Evolutionary conservation across 805 yeast species (phyloP).

Genomic region (Wickerhamomyces mucosus): DNA sequence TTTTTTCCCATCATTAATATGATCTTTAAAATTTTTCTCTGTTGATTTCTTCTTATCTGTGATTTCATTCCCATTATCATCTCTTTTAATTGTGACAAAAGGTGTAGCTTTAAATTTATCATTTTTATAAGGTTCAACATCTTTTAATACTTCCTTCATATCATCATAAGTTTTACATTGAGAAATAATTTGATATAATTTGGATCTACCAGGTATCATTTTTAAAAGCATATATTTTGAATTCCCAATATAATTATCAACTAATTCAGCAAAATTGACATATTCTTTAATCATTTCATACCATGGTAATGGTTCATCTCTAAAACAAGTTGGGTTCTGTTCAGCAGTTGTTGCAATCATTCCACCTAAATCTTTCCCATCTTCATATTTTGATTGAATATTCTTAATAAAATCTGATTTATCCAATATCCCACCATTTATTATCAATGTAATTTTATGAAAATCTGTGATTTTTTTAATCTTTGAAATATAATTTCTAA

Average conservation of each 20-base stretch:
- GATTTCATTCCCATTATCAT: not conserved
- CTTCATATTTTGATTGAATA: constrained; percentile 33
- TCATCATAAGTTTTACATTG: constrained; percentile 47
- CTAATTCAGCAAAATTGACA: constrained; percentile 38
- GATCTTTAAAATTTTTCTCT: too few species aligned
- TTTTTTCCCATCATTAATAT: constrained; percentile 10
- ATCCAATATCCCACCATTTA: constrained; percentile 69
- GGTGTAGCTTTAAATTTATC: not conserved
- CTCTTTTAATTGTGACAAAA: not conserved
- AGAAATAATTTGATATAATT: constrained; percentile 47
- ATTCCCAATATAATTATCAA: constrained; percentile 59
- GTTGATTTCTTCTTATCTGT: not conserved
- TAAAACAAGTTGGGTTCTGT: constrained; percentile 72
- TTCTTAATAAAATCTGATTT: constrained; percentile 38
- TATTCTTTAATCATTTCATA: constrained; percentile 45
- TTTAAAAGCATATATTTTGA: constrained; percentile 75
- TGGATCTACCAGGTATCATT: constrained; percentile 68
- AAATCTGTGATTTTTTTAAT: constrained; percentile 53
- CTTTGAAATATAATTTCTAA: constrained; percentile 55
- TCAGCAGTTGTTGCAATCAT: constrained; percentile 95
- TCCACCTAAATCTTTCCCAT: constrained; percentile 63
- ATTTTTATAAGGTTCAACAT: constrained; percentile 11
- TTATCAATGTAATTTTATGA: constrained; percentile 59
- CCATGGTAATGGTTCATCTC: constrained; percentile 38
- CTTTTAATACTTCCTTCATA: constrained; percentile 23